phyloP scores from a whole-genome alignment of 1,284 basidiomycete species.

The Neotropicomus parvogracilis region DNA sequence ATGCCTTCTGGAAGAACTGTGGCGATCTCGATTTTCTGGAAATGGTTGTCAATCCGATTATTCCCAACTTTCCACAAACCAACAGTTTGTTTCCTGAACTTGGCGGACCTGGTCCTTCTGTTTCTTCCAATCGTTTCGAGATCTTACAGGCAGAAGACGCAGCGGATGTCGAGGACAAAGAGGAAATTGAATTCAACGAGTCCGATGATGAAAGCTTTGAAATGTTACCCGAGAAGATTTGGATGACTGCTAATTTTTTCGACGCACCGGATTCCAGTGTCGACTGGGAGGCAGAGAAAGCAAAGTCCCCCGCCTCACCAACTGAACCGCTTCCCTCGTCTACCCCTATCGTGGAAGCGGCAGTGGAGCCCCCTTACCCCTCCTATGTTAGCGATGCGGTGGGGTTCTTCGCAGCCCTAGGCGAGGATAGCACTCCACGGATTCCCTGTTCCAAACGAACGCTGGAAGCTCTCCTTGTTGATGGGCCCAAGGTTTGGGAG shows the following conservation, averaged over 20 bases:
- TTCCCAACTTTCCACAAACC: background rate
- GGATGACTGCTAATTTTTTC: conserved; percentile 22
- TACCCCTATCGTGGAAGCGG: background rate
- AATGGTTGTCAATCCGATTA: background rate
- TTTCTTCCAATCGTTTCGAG: conserved; percentile 17
- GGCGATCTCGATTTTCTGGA: conserved; percentile 42
- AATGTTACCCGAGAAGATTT: conserved; percentile 26
- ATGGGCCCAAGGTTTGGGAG: conserved; percentile 39
- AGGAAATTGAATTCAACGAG: conserved; percentile 8
- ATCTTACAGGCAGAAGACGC: conserved; percentile 9
- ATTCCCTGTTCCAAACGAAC: conserved; percentile 36
- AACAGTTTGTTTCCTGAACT: background rate
- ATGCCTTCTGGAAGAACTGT: conserved; percentile 46
- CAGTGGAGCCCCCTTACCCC: background rate
- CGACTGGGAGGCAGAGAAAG: conserved; percentile 5
- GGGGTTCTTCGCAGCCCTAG: conserved; percentile 38
- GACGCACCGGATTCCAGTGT: background rate
- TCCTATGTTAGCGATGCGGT: conserved; percentile 16
- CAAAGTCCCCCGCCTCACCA: background rate
- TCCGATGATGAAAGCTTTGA: conserved; percentile 18
- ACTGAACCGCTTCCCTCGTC: background rate
- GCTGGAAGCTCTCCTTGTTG: conserved; percentile 36
- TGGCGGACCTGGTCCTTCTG: conserved; percentile 3
- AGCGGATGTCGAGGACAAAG: conserved; percentile 8
- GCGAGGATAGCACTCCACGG: conserved; percentile 30